These are phyloP conservation scores for Colletotrichum costaricense DNA, from an alignment of 2,329 filamentous ascomycete species.

Conservation along the genomic window DNA sequence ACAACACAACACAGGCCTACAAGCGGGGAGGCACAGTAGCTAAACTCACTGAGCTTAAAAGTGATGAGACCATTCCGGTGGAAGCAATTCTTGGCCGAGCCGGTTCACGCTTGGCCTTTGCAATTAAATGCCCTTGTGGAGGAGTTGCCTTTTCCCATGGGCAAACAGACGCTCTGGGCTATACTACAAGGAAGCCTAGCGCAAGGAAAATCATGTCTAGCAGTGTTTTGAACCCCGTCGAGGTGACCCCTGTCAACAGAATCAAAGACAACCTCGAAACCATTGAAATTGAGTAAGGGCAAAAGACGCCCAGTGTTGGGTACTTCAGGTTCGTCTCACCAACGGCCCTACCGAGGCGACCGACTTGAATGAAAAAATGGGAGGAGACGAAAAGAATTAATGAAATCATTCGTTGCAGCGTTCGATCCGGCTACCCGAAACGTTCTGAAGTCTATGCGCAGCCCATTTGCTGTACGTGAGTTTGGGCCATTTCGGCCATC, in stretches of 20 bases:
- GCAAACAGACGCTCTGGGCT: not conserved
- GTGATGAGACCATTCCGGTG: not conserved
- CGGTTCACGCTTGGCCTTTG: not conserved
- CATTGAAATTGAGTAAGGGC: not conserved
- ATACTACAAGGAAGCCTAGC: not conserved
- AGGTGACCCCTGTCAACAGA: not conserved
- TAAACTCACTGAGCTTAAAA: not conserved
- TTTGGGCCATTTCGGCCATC: constrained; percentile 19
- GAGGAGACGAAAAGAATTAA: not conserved
- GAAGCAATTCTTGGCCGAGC: not conserved
- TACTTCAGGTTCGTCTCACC: constrained; percentile 26
- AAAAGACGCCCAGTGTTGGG: not conserved
- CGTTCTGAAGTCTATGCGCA: not conserved
- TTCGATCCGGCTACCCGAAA: constrained; percentile 10
- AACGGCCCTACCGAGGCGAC: not conserved
- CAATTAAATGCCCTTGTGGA: not conserved
- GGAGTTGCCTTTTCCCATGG: not conserved
- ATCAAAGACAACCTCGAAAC: not conserved
- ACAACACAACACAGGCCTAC: not conserved
- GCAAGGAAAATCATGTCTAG: not conserved
- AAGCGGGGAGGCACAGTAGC: not conserved
- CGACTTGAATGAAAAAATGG: not conserved
- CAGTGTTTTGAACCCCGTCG: not conserved
- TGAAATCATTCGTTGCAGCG: constrained; percentile 6
- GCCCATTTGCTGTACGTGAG: constrained; percentile 3